Base-by-base conservation (phyloP, 257 asterid species). In the Nicotiana tabacum region DNA sequence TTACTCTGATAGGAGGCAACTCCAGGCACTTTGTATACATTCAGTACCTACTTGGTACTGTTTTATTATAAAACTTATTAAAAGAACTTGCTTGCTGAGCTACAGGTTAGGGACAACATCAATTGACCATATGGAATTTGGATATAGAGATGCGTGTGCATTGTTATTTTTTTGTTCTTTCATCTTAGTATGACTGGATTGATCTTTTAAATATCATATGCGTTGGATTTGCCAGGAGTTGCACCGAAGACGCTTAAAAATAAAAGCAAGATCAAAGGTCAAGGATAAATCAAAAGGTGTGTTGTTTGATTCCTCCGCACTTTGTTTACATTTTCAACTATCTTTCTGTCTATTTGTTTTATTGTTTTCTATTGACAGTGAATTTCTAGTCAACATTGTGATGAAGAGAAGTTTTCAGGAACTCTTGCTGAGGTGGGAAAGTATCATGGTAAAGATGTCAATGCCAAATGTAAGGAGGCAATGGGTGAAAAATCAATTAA, bases 241-340 rank as follows among this genome's bases (percentile, higher is more conserved):
- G 89, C 99, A 91, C 69, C 82, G 61, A 86, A 91, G 97, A 85
- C 97, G 98, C 27, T 89, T 95, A 62, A 94, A 91, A 80, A 89
- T 93, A 78, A 93, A 93, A 88, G 89, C 97, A 72, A 91, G 82
- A 87, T 86, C 97, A 74, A 92, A 90, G 86, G 46, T 72, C 30
- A 88, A 87, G 46, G 89, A 89, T 80, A 91, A 87, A 89, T 76
- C 82, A 5, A 93, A 91, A 86, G 97, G 98, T 95, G 55, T 4
- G 86, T 24, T 32, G n/a, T 77, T 61, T 9, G 68, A 83, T 74
- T 27, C 43, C 53, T 74, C 46, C 6, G n/a, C 72, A 27, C 35
- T 32, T 18, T 0, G 61, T 51, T 65, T 57, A 66, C 16, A 55
- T 66, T 60, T 2, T 11, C 30, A 61, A 18, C 56, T 6, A 15